Percentiles rank a stretch among this genome's conserved stretches.
phyloP scores from a whole-genome alignment of 192 early-diverging fungal genomes.

The Coemansia javaensis region DNA sequence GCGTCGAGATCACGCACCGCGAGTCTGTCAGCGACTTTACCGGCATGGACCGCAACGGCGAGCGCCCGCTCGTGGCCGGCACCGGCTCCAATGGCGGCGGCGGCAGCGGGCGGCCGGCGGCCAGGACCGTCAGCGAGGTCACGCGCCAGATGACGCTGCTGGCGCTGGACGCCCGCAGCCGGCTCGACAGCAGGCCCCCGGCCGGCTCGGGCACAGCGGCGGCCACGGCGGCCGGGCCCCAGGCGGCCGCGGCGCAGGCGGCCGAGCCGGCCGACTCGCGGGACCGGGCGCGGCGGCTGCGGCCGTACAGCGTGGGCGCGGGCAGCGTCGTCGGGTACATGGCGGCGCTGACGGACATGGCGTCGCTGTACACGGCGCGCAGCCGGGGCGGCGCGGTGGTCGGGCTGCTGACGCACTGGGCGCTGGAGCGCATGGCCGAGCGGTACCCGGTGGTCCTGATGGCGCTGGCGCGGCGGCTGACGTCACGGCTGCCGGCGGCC shows the following conservation, averaged over 20 bases:
- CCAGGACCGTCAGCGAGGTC: constrained; percentile 19
- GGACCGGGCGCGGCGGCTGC: constrained; percentile 15
- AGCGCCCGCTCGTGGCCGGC: background rate
- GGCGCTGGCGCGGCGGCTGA: constrained; percentile 82
- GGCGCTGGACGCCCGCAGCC: constrained; percentile 16
- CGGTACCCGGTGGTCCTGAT: constrained; percentile 77
- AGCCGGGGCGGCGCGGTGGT: constrained; percentile 78
- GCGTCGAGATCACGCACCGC: constrained; percentile 57
- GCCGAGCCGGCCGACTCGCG: no score
- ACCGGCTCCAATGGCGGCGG: no score
- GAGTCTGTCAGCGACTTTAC: constrained; percentile 43
- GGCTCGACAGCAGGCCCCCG: constrained; percentile 3
- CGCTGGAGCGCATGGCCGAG: constrained; percentile 81
- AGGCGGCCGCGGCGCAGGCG: no score
- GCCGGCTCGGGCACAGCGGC: no score
- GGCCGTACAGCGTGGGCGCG: constrained; percentile 68
- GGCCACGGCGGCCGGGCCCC: background rate
- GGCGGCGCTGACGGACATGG: constrained; percentile 84
- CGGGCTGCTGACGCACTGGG: constrained; percentile 78
- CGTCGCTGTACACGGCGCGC: constrained; percentile 78
- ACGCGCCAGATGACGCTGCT: constrained; percentile 33
- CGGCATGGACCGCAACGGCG: constrained; percentile 13
- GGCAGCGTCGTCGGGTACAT: constrained; percentile 93
- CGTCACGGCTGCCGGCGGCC: constrained; percentile 74
- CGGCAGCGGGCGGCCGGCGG: no score